Conservation (phyloP, 225 moss, liverwort and hornwort species). For the Bryoerythrophyllum caledonicum region DNA sequence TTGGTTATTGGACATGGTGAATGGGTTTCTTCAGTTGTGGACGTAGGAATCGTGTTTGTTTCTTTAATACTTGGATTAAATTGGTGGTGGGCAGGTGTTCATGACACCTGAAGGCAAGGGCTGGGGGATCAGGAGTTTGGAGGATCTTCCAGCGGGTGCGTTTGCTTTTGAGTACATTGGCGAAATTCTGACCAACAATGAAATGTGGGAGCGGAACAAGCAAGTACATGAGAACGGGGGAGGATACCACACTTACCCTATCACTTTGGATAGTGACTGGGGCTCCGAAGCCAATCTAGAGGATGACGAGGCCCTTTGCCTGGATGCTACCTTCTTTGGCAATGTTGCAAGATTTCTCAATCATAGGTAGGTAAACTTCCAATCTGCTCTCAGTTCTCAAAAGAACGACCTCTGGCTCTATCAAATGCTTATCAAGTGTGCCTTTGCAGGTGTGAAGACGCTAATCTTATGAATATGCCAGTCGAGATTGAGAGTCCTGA, state of each 20-base stretch:
- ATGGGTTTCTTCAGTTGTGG: neutral
- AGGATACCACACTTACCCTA: conserved; percentile 51
- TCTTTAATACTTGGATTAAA: conserved; percentile 1
- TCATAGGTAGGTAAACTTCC: conserved; percentile 45
- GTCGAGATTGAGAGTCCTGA: conserved; percentile 69
- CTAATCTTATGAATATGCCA: conserved; percentile 63
- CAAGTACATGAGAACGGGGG: conserved; percentile 22
- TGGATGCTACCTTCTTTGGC: conserved; percentile 68
- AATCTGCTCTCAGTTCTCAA: neutral
- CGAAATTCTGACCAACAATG: conserved; percentile 65
- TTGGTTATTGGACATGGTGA: neutral
- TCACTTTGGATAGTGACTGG: conserved; percentile 66
- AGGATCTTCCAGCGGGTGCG: conserved; percentile 62
- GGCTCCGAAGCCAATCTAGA: conserved; percentile 58
- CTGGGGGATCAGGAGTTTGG: conserved; percentile 62
- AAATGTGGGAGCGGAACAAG: conserved; percentile 62
- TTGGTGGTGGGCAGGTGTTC: conserved; percentile 47
- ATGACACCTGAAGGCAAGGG: conserved; percentile 71
- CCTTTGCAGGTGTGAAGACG: conserved; percentile 56
- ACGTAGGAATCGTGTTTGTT: neutral
- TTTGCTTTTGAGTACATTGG: conserved; percentile 71
- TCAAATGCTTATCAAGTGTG: conserved; percentile 14
- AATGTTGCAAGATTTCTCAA: conserved; percentile 73
- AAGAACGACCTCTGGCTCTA: neutral
- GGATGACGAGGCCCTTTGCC: conserved; percentile 64